These are phyloP conservation scores for Pythium scleroteichum DNA, from an alignment of 352 stramenopile species.

Conservation along the genomic window DNA sequence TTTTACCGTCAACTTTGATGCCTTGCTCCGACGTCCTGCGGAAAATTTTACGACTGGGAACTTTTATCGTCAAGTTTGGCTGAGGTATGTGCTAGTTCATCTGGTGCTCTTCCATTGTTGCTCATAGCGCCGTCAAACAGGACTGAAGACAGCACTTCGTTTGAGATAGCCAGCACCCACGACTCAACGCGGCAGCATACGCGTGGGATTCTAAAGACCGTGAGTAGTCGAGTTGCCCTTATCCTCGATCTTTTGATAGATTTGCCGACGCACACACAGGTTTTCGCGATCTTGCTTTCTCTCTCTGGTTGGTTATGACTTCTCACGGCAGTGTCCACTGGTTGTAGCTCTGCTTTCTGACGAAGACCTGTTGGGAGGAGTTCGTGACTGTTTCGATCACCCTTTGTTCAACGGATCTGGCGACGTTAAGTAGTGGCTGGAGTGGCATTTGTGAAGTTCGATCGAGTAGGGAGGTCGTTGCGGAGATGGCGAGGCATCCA, in stretches of 20 bases:
- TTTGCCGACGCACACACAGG: constrained; percentile 56
- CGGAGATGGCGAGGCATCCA: constrained; percentile 47
- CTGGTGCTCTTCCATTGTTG: too few relatives aligned
- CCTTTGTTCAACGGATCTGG: constrained; percentile 23
- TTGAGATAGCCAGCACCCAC: constrained; percentile 20
- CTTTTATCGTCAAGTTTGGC: constrained; percentile 25
- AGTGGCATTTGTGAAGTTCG: constrained; percentile 53
- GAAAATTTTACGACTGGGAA: background rate
- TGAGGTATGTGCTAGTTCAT: background rate
- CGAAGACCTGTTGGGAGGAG: constrained; percentile 67
- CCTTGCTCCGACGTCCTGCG: constrained; percentile 15
- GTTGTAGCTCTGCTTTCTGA: constrained; percentile 51
- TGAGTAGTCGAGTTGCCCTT: constrained; percentile 33
- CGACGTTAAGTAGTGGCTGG: background rate
- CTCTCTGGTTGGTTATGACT: background rate
- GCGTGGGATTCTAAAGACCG: constrained; percentile 35
- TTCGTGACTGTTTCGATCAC: constrained; percentile 50
- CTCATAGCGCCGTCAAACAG: background rate
- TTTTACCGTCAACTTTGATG: constrained; percentile 24
- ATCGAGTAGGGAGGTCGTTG: constrained; percentile 40
- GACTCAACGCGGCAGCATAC: constrained; percentile 22
- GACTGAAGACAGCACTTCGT: constrained; percentile 27
- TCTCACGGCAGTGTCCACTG: background rate
- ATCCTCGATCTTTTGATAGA: constrained; percentile 59
- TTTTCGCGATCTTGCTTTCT: constrained; percentile 28